A percentile compares a stretch with the other conserved stretches of the same genome.
Evolutionary conservation across 2,329 filamentous ascomycete genomes (phyloP).

Genomic region (Immersiporthe knoxdaviesiana): DNA sequence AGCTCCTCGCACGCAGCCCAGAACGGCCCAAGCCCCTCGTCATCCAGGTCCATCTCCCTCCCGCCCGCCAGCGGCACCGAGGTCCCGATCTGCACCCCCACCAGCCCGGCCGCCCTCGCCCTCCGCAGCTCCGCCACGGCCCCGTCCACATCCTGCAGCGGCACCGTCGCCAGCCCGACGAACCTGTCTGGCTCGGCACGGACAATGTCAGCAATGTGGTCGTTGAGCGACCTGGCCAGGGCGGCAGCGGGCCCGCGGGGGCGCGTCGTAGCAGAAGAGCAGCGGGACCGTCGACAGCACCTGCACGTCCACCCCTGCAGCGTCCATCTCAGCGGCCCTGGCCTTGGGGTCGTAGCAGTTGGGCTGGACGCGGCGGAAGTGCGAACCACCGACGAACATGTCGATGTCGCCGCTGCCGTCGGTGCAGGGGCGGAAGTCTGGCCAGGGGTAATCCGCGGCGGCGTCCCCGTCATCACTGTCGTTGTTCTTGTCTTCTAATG

Average conservation of each 20-base stretch:
- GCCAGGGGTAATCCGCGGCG: constrained; percentile 37
- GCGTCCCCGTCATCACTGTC: constrained; percentile 38
- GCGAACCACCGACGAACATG: constrained; percentile 40
- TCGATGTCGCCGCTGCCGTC: constrained; percentile 36
- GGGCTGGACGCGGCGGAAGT: constrained; percentile 41
- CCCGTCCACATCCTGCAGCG: constrained; percentile 37
- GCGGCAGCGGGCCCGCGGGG: constrained; percentile 34
- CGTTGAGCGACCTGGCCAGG: constrained; percentile 40
- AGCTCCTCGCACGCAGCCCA: constrained; percentile 40
- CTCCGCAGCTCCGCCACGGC: constrained; percentile 38
- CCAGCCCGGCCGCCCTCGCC: constrained; percentile 34
- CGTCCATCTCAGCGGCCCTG: constrained; percentile 40
- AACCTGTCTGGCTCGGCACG: constrained; percentile 35
- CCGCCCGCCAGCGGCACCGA: constrained; percentile 33
- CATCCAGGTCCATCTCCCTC: constrained; percentile 37
- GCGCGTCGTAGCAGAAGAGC: constrained; percentile 43
- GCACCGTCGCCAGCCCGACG: constrained; percentile 40
- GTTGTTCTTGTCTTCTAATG: constrained; percentile 39
- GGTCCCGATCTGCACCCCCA: constrained; percentile 41
- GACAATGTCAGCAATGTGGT: constrained; percentile 38
- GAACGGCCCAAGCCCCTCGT: constrained; percentile 36
- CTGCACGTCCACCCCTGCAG: constrained; percentile 41
- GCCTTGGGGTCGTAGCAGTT: constrained; percentile 39
- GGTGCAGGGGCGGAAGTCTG: constrained; percentile 34
- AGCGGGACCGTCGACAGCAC: constrained; percentile 43